phyloP scores from a whole-genome alignment of 169 alveolate genomes.

The Perkinsus chesapeaki region DNA sequence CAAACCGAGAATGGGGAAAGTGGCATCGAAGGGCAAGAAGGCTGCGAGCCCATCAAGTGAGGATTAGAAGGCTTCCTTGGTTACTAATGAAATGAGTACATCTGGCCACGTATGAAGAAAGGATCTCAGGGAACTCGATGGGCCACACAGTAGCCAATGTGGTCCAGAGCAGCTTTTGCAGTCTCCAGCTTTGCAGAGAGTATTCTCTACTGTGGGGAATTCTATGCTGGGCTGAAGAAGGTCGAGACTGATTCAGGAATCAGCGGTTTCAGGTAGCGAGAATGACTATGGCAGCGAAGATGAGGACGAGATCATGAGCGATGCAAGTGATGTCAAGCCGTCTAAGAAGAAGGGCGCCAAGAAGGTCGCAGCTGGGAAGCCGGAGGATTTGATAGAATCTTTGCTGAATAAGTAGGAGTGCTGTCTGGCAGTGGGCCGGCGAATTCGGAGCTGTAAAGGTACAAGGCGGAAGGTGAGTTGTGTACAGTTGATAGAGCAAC shows the following conservation, averaged over 20 bases:
- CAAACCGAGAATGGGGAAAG: neutral
- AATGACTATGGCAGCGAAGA: neutral
- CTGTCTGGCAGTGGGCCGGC: neutral
- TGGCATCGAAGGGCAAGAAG: neutral
- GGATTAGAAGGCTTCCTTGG: too few species aligned
- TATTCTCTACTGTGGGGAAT: too few species aligned
- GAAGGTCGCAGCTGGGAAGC: neutral
- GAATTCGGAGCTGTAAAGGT: neutral
- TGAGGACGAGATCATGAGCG: neutral
- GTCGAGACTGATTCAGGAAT: too few species aligned
- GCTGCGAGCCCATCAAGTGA: neutral
- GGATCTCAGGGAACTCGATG: too few species aligned
- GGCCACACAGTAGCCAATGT: too few species aligned
- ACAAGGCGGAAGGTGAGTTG: neutral
- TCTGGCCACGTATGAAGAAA: too few species aligned
- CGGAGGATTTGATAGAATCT: neutral
- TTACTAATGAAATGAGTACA: too few species aligned
- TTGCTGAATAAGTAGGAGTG: neutral
- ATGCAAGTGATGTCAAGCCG: neutral
- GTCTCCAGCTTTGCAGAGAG: too few species aligned
- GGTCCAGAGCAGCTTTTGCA: too few species aligned
- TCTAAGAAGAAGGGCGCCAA: neutral
- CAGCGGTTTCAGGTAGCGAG: neutral
- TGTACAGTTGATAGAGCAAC: neutral
- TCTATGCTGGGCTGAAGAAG: too few species aligned